Evolutionary conservation across 371 early-diverging fungal genomes (phyloP).

Genomic region (Apophysomyces ossiformis): DNA sequence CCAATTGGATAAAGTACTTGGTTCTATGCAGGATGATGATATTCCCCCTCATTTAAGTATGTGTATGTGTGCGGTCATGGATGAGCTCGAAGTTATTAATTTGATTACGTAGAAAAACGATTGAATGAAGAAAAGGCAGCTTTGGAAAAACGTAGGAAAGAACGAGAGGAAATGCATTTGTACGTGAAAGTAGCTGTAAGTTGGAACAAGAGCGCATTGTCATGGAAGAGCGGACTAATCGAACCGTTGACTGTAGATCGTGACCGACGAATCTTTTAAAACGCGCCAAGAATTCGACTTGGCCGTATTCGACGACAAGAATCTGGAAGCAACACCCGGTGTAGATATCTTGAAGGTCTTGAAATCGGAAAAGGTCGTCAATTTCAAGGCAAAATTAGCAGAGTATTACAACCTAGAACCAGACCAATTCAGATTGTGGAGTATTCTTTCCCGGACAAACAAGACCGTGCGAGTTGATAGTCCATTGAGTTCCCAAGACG

Average conservation of each 20-base stretch:
- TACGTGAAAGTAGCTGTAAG: constrained; percentile 66
- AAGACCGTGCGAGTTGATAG: constrained; percentile 83
- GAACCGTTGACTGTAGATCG: constrained; percentile 35
- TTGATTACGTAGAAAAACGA: constrained; percentile 48
- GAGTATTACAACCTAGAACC: constrained; percentile 52
- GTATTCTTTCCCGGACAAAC: constrained; percentile 80
- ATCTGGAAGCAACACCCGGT: constrained; percentile 34
- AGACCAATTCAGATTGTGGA: constrained; percentile 84
- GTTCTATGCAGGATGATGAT: constrained; percentile 63
- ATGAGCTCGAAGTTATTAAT: background rate
- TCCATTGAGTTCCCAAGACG: constrained; percentile 52
- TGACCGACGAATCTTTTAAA: constrained; percentile 67
- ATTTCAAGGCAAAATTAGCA: constrained; percentile 59
- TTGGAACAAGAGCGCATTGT: background rate
- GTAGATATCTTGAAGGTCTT: constrained; percentile 53
- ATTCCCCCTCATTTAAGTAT: constrained; percentile 80
- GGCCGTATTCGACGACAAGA: constrained; percentile 67
- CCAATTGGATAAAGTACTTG: constrained; percentile 71
- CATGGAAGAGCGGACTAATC: background rate
- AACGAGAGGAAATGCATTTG: constrained; percentile 73
- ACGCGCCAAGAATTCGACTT: constrained; percentile 85
- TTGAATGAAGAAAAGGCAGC: constrained; percentile 65
- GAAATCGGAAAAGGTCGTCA: constrained; percentile 61
- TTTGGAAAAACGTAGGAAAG: constrained; percentile 60
- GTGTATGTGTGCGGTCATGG: constrained; percentile 22